Base-by-base conservation (phyloP, 805 yeast genomes). In the Scheffersomyces coipomensis region DNA sequence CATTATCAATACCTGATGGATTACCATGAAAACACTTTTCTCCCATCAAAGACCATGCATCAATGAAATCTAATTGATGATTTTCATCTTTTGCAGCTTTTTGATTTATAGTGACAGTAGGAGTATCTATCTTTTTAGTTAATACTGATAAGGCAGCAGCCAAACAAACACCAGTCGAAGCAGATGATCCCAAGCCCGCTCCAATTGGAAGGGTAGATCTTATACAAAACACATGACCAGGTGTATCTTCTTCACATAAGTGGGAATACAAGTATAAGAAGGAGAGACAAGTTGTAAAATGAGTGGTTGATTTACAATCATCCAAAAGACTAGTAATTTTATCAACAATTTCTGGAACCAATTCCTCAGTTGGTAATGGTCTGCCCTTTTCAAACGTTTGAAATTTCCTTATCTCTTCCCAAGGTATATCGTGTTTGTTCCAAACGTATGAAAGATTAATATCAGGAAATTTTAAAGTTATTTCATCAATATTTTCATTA, bases 1-100 rank as follows among this genome's bases (percentile, higher is more conserved):
- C 89, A 56, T 93, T 93, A 60, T 93, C 99, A 38, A 93, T 88
- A 10, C 99, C 99, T 15, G 95, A 83, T 7, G 99, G 99, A 51
- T 86, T 89, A 1, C 98, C 98, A 57, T 91, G 98, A 49, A 90
- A 86, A 57, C 97, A 88, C 57, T 84, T 85, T 60, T 93, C 99
- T 27, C 97, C 98, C 68, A 91, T 73, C 47, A 85, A 85, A 1
- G 98, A 82, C 96, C 96, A 90, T 5, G 71, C 64, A 48, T 91
- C 91, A 44, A 93, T 81, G 45, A 81, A 76, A n/a, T 68, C 62
- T 19, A 81, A 71, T 38, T 75, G 82, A 3, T 56, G 60, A 30
- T 51, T 56, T 29, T 66, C 68, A 10, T 55, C 44, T 1, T 66
- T 49, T 15, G 39, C 29, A 16, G 45, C 49, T 22, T 64, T 56